Percentiles rank a stretch among this genome's conserved stretches.
Conservation (phyloP, 1,284 basidiomycete genomes). For the Kwoniella shivajii region DNA sequence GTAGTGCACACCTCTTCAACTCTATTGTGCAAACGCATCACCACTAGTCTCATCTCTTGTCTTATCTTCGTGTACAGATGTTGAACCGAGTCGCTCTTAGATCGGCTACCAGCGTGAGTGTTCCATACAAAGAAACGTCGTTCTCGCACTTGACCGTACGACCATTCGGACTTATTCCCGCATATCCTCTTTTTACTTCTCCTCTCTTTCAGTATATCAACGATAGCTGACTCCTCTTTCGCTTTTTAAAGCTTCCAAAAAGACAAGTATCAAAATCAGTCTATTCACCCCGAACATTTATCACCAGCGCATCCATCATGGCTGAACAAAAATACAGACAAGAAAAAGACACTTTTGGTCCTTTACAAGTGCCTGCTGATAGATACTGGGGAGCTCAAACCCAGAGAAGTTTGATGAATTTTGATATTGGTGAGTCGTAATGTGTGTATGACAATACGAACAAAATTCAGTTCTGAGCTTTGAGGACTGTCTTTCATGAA, state of each 20-base stretch:
- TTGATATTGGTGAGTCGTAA: conserved; percentile 77
- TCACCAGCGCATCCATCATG: conserved; percentile 38
- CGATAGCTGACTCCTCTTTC: not conserved
- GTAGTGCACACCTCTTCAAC: not conserved
- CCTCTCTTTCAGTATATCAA: too few species aligned
- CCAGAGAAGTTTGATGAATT: conserved; percentile 97
- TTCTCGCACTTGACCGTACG: not conserved
- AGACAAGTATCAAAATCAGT: conserved; percentile 15
- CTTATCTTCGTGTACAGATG: conserved; percentile 17
- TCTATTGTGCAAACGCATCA: not conserved
- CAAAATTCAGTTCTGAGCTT: too few species aligned
- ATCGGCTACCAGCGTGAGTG: conserved; percentile 38
- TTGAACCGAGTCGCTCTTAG: conserved; percentile 26
- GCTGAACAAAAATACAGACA: conserved; percentile 49
- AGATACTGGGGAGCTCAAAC: conserved; percentile 99
- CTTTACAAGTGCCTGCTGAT: conserved; percentile 86
- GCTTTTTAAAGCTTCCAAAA: conserved; percentile 12
- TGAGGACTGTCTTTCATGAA: too few species aligned
- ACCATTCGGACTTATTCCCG: not conserved
- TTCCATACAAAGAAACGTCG: not conserved
- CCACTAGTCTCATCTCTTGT: not conserved
- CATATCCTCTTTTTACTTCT: conserved; percentile 1
- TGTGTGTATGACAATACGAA: too few species aligned
- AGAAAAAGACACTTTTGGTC: conserved; percentile 55
- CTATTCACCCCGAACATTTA: conserved; percentile 22